phyloP scores from a whole-genome alignment of 2,329 filamentous ascomycete genomes.

The Exophiala phaeomuriformis region DNA sequence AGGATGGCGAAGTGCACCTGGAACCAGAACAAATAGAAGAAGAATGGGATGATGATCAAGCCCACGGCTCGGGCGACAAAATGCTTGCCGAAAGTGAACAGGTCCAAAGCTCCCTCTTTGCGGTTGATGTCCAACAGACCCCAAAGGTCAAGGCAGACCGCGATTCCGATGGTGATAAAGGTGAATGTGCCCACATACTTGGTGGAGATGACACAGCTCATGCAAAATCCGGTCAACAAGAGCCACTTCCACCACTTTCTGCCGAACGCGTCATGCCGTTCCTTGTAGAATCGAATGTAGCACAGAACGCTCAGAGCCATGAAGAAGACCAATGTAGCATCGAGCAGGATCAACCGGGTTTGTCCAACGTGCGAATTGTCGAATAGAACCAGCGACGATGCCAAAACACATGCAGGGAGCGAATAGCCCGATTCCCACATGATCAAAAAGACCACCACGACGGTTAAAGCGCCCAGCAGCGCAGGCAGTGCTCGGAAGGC shows the following conservation, averaged over 20 bases:
- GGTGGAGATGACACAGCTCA: constrained; percentile 96
- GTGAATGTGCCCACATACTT: constrained; percentile 97
- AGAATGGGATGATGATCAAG: constrained; percentile 82
- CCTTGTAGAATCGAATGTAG: constrained; percentile 98
- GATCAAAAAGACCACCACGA: constrained; percentile 89
- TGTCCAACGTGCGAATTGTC: constrained; percentile 98
- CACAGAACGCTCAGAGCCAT: constrained; percentile 91
- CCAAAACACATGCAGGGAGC: constrained; percentile 80
- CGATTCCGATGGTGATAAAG: constrained; percentile 92
- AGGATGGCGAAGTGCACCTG: constrained; percentile 96
- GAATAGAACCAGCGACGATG: constrained; percentile 78
- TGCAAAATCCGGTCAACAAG: constrained; percentile 81
- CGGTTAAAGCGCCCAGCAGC: constrained; percentile 81
- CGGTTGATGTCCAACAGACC: constrained; percentile 85
- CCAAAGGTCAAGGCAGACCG: constrained; percentile 92
- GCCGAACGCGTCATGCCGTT: constrained; percentile 78
- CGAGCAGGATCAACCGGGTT: constrained; percentile 87
- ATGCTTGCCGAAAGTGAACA: constrained; percentile 79
- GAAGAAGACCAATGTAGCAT: constrained; percentile 86
- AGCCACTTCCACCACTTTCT: constrained; percentile 99
- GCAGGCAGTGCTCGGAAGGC: constrained; percentile 92
- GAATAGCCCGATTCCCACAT: constrained; percentile 99
- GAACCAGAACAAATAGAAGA: constrained; percentile 99
- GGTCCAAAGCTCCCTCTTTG: constrained; percentile 67
- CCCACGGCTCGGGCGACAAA: constrained; percentile 80